Conservation (phyloP, 2,329 filamentous ascomycete genomes). For the Beauveria scarabaeidicola region DNA sequence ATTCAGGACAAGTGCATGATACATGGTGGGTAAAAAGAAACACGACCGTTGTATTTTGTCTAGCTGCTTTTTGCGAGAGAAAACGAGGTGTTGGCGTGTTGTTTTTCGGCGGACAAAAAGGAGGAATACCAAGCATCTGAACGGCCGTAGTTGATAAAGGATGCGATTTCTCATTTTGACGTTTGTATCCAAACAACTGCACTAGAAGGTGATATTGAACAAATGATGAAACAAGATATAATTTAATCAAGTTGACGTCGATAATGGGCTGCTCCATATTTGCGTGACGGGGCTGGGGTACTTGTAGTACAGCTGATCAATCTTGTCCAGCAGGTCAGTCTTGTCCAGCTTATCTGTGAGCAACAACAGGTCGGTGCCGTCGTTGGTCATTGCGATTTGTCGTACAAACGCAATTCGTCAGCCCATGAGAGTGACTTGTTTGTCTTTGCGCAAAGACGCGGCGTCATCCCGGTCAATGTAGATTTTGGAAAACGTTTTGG, state of each 20-base stretch:
- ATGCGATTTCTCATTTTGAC: conserved; percentile 1
- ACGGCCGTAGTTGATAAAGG: not conserved
- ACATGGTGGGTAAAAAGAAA: not conserved
- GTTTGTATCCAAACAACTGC: not conserved
- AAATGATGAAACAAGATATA: not conserved
- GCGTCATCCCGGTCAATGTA: conserved; percentile 75
- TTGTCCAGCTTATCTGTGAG: not conserved
- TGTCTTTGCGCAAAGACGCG: conserved; percentile 63
- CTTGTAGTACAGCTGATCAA: too few species aligned
- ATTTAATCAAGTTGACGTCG: too few species aligned
- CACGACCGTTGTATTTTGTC: conserved; percentile 2
- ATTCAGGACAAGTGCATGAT: conserved; percentile 1
- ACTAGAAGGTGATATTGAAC: not conserved
- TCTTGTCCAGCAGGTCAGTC: not conserved
- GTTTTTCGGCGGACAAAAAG: not conserved
- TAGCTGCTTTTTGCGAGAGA: not conserved
- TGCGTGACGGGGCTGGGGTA: not conserved
- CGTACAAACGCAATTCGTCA: conserved; percentile 76
- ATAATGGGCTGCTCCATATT: not conserved
- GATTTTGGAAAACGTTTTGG: conserved; percentile 66
- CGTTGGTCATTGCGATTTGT: conserved; percentile 38
- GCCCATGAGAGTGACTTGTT: conserved; percentile 85
- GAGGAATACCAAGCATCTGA: conserved; percentile 7
- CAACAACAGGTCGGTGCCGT: conserved; percentile 24
- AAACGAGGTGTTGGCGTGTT: conserved; percentile 6